A percentile compares a stretch with the other conserved stretches of the same genome.
Conservation (phyloP, 1,284 basidiomycete species). For the Porodaedalea pini region DNA sequence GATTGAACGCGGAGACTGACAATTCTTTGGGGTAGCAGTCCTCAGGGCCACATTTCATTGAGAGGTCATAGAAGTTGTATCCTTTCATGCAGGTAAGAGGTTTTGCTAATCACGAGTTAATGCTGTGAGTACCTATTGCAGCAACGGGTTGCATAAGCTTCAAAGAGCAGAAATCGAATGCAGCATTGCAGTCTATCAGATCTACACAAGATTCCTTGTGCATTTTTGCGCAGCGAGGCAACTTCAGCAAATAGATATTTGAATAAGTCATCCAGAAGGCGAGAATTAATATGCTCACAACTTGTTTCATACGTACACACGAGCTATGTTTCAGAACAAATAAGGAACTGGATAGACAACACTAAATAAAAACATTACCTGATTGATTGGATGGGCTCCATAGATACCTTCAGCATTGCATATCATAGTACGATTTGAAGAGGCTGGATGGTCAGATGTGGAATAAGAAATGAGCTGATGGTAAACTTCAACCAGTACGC, state of each 20-base stretch:
- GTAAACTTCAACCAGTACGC: too few species aligned
- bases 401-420: not conserved
- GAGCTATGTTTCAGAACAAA: constrained; percentile 25
- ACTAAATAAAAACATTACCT: constrained; percentile 6
- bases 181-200: constrained; percentile 25
- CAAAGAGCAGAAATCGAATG: constrained; percentile 23
- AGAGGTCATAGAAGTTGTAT: constrained; percentile 61
- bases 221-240: constrained; percentile 49
- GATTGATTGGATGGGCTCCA: constrained; percentile 9
- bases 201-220: constrained; percentile 30
- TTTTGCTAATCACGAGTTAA: too few species aligned
- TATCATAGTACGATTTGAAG: constrained; percentile 7
- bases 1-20: constrained; percentile 30
- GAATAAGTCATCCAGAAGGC: not conserved
- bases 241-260: constrained; percentile 29
- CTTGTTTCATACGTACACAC: constrained; percentile 44
- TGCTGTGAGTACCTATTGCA: constrained; percentile 27
- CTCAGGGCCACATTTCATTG: constrained; percentile 45
- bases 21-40: constrained; percentile 48
- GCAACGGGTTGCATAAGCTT: constrained; percentile 22
- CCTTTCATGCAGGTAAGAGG: constrained; percentile 30
- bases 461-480: constrained; percentile 6
- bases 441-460: not conserved
- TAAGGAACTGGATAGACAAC: too few species aligned
- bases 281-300: constrained; percentile 33